Evolutionary conservation across 106 monocot genomes (phyloP).

Genomic region (Iris macrosiphon): DNA sequence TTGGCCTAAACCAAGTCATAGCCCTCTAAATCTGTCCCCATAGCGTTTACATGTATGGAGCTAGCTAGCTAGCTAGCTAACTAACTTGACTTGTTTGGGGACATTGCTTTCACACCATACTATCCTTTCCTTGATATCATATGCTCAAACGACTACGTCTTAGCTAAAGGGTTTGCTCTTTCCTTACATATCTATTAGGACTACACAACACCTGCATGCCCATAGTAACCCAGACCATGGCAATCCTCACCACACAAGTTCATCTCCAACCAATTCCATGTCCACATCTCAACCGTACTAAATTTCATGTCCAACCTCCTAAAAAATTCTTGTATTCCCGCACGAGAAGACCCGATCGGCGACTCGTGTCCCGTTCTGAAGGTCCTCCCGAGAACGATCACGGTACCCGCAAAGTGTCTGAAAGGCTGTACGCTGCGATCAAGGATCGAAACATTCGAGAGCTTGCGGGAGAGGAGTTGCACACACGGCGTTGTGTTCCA

Average conservation of each 20-base stretch:
- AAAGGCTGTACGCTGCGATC: neutral
- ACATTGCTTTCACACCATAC: conserved; percentile 8
- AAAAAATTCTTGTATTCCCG: neutral
- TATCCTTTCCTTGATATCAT: conserved; percentile 1
- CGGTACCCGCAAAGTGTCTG: neutral
- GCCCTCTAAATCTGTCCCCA: too few species aligned
- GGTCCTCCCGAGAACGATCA: neutral
- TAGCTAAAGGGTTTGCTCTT: too few species aligned
- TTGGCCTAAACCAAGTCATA: too few species aligned
- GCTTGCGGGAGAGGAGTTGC: neutral
- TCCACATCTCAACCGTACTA: neutral
- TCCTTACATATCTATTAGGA: too few species aligned
- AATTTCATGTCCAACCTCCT: neutral
- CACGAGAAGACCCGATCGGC: neutral
- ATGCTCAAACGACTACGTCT: too few species aligned
- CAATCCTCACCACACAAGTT: neutral
- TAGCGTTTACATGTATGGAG: too few species aligned
- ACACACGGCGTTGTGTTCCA: neutral
- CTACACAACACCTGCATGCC: too few species aligned
- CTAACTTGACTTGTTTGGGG: too few species aligned
- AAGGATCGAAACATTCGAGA: neutral
- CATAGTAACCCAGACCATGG: neutral
- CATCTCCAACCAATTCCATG: neutral
- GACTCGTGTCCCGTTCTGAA: neutral
- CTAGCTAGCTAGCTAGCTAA: too few species aligned